A percentile compares a stretch with the other conserved stretches of the same genome.
Evolutionary conservation across 257 asterid species (phyloP).

Genomic region (Ilex asprella): DNA sequence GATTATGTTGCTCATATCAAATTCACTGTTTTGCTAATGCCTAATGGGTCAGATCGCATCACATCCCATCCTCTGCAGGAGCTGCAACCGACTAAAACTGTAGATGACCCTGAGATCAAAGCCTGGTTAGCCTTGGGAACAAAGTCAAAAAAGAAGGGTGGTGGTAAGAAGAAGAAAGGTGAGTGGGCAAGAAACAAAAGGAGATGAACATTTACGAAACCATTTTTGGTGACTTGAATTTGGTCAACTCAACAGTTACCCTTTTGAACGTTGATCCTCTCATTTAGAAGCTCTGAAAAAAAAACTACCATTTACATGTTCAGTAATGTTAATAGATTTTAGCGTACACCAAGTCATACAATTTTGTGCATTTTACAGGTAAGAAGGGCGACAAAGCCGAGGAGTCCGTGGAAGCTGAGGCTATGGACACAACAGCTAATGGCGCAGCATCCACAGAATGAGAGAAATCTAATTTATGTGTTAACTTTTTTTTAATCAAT

Average conservation of each 20-base stretch:
- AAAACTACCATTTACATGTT: too few relatives aligned
- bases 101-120: conserved; percentile 67
- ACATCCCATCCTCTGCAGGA: conserved; percentile 87
- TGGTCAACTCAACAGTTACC: too few relatives aligned
- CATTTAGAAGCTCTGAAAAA: too few relatives aligned
- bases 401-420: conserved; percentile 36
- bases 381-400: conserved; percentile 64
- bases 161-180: conserved; percentile 98
- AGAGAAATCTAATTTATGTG: too few relatives aligned
- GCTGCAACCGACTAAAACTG: conserved; percentile 54
- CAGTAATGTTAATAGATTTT: too few relatives aligned
- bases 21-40: conserved; percentile 86
- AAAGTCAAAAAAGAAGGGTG: conserved; percentile 88
- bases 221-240: too few relatives aligned
- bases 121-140: conserved; percentile 69
- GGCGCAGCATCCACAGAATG: conserved; percentile 16
- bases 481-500: too few relatives aligned
- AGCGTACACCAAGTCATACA: too few relatives aligned
- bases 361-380: conserved; percentile 20
- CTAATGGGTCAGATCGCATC: conserved; percentile 85
- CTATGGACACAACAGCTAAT: conserved; percentile 22
- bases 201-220: too few relatives aligned
- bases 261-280: too few relatives aligned
- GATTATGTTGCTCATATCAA: conserved; percentile 88
- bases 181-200: background rate